Percentiles rank a stretch among this genome's conserved stretches.
Evolutionary conservation across 805 yeast species (phyloP).

Genomic region (Metschnikowia kofuensis): DNA sequence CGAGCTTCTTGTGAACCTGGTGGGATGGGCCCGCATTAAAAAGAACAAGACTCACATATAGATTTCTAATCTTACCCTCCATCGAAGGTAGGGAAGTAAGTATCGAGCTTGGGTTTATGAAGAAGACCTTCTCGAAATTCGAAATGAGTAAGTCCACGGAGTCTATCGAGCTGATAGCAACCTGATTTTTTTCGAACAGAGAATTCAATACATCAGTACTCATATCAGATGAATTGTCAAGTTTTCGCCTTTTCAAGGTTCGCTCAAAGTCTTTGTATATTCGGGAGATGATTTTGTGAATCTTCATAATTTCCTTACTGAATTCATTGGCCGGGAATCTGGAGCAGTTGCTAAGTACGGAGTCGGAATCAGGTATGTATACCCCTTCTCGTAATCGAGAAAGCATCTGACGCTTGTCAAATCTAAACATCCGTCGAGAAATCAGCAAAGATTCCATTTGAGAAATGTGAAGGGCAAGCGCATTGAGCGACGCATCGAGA

Average conservation of each 20-base stretch:
- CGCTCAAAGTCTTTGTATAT: conserved; percentile 1
- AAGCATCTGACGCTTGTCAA: neutral
- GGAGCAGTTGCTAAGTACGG: neutral
- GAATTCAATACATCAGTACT: conserved; percentile 1
- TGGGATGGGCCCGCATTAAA: conserved; percentile 2
- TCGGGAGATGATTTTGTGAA: neutral
- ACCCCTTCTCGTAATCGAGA: neutral
- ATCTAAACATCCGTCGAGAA: conserved; percentile 1
- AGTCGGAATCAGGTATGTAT: conserved; percentile 1
- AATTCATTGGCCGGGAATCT: neutral
- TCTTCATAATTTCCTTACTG: neutral
- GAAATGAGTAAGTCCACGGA: conserved; percentile 20
- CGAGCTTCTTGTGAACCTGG: conserved; percentile 7
- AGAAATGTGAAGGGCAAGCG: conserved; percentile 7
- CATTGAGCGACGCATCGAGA: conserved; percentile 12
- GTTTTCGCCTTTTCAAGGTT: conserved; percentile 1
- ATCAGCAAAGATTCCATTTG: neutral
- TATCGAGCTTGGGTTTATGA: conserved; percentile 18
- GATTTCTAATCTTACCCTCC: conserved; percentile 2
- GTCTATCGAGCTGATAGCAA: conserved; percentile 14
- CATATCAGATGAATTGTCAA: neutral
- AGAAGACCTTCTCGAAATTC: conserved; percentile 17
- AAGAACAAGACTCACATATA: conserved; percentile 11
- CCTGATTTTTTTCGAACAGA: neutral
- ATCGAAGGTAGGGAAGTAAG: neutral